phyloP scores from a whole-genome alignment of 768 basidiomycete genomes.

The Dioszegia aurantiaca region DNA sequence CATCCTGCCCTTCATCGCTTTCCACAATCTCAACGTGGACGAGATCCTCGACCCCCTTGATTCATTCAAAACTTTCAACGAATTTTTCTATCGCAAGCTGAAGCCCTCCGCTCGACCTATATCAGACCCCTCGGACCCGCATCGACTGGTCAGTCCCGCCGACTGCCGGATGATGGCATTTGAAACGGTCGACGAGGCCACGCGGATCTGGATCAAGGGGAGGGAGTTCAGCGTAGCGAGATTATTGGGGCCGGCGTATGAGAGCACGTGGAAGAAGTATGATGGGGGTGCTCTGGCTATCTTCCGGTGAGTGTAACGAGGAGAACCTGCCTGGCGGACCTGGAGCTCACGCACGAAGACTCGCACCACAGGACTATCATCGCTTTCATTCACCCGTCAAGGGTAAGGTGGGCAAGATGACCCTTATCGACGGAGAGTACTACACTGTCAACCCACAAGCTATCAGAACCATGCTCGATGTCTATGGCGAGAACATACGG shows the following conservation, averaged over 20 bases:
- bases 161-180: conserved; percentile 97
- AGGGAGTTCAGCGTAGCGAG: conserved; percentile 80
- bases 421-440: conserved; percentile 82
- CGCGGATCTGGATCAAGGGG: conserved; percentile 92
- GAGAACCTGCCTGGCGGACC: too few relatives aligned
- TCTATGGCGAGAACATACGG: conserved; percentile 90
- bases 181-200: conserved; percentile 78
- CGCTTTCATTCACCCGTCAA: conserved; percentile 62
- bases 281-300: conserved; percentile 79
- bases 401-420: conserved; percentile 70
- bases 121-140: conserved; percentile 66
- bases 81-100: conserved; percentile 84
- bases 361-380: conserved; percentile 75
- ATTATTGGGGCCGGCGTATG: conserved; percentile 76
- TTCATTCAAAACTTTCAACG: conserved; percentile 87
- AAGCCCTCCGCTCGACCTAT: conserved; percentile 76
- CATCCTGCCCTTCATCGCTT: conserved; percentile 82
- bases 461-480: conserved; percentile 80
- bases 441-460: conserved; percentile 99
- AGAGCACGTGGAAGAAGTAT: conserved; percentile 67
- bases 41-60: conserved; percentile 80
- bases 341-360: too few relatives aligned
- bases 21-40: conserved; percentile 76
- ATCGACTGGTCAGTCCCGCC: conserved; percentile 78
- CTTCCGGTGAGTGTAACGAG: conserved; percentile 64